These are phyloP conservation scores for Lactarius pseudohatsudake DNA, from an alignment of 768 basidiomycete species.

Conservation along the genomic window DNA sequence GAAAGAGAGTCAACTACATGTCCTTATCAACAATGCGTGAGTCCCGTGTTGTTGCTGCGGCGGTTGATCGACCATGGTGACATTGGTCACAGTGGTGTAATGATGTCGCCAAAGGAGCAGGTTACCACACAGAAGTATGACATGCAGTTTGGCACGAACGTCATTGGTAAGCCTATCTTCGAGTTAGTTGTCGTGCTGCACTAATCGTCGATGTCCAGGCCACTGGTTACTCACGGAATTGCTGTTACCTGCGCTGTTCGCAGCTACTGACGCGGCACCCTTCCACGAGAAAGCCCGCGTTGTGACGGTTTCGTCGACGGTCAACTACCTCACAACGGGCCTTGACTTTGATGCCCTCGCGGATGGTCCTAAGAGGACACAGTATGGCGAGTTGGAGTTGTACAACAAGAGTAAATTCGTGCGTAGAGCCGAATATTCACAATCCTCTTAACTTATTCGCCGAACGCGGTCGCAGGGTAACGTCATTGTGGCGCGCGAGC, in stretches of 20 bases:
- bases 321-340: conserved; percentile 34
- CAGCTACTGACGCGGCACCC: conserved; percentile 40
- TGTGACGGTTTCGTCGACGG: conserved; percentile 47
- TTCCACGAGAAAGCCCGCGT: conserved; percentile 46
- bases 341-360: conserved; percentile 43
- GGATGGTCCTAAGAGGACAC: conserved; percentile 33
- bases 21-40: conserved; percentile 53
- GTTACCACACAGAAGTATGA: conserved; percentile 52
- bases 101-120: conserved; percentile 41
- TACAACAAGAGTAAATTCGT: conserved; percentile 49
- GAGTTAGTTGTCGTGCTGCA: neutral
- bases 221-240: conserved; percentile 60
- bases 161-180: conserved; percentile 40
- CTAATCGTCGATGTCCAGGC: conserved; percentile 37
- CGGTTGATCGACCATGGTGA: neutral
- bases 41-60: conserved; percentile 25
- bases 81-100: conserved; percentile 44
- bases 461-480: too few species aligned
- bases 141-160: conserved; percentile 56
- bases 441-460: too few species aligned
- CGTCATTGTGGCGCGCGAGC: too few species aligned
- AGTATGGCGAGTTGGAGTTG: conserved; percentile 15
- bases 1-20: conserved; percentile 46
- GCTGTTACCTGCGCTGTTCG: conserved; percentile 48
- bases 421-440: conserved; percentile 17